Evolutionary conservation across 2,329 filamentous ascomycete species (phyloP).

Genomic region (Aureobasidium lini): DNA sequence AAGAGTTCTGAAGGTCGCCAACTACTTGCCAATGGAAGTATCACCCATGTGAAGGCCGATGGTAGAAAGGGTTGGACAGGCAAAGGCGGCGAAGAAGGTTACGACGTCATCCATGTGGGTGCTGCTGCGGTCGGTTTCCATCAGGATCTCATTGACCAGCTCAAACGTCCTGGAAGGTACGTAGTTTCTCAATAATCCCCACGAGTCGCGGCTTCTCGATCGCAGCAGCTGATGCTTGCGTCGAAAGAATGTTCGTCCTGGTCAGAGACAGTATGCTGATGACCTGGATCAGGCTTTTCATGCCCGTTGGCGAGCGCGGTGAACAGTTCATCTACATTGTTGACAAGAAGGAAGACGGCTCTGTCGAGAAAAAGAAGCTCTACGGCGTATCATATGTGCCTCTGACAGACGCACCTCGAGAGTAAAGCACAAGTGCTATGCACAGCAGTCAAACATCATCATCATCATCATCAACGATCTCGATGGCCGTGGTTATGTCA

Average conservation of each 20-base stretch:
- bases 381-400: conserved; percentile 73
- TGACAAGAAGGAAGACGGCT: conserved; percentile 61
- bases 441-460: background rate
- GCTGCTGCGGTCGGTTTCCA: conserved; percentile 74
- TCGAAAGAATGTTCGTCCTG: background rate
- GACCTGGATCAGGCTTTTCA: conserved; percentile 53
- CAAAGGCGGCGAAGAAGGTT: conserved; percentile 47
- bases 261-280: conserved; percentile 12
- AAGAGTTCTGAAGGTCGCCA: conserved; percentile 40
- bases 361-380: conserved; percentile 52
- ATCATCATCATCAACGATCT: background rate
- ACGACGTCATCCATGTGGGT: conserved; percentile 94
- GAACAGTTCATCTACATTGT: conserved; percentile 66
- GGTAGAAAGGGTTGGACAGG: conserved; percentile 39
- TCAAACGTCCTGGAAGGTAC: conserved; percentile 65
- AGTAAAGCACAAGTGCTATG: background rate
- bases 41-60: conserved; percentile 69
- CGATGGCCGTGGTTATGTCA: too few species aligned
- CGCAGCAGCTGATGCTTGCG: background rate
- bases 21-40: conserved; percentile 56
- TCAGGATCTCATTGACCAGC: conserved; percentile 63
- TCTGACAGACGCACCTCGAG: conserved; percentile 58
- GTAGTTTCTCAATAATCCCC: conserved; percentile 10
- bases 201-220: background rate
- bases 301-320: conserved; percentile 57